Conservation (phyloP, 2,329 filamentous ascomycete species). For the Xylariaceae sp. region DNA sequence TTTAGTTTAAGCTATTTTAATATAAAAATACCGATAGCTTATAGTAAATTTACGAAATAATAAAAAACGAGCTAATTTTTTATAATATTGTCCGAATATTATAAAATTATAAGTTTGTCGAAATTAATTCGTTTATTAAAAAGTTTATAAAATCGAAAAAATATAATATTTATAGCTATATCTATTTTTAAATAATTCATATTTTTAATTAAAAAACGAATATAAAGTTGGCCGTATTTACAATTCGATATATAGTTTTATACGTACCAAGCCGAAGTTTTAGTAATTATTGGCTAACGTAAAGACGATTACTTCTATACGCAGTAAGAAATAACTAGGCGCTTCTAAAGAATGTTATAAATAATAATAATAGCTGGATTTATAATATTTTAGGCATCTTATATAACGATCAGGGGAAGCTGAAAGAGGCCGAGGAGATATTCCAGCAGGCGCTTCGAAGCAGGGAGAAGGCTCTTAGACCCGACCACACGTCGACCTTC, state of each 20-base stretch:
- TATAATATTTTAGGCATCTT: no score
- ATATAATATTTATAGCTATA: constrained; percentile 8
- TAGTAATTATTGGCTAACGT: not conserved
- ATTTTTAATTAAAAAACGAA: constrained; percentile 3
- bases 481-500: no score
- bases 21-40: no score
- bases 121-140: no score
- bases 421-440: no score
- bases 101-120: no score
- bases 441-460: no score
- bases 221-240: not conserved
- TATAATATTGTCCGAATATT: no score
- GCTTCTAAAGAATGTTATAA: not conserved
- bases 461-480: no score
- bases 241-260: constrained; percentile 1
- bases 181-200: constrained; percentile 6
- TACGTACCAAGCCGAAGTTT: not conserved
- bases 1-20: no score
- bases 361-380: not conserved
- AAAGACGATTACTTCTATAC: constrained; percentile 7
- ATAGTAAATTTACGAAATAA: constrained; percentile 3
- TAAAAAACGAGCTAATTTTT: constrained; percentile 8
- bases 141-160: constrained; percentile 1
- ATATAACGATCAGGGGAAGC: no score
- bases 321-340: not conserved